Evolutionary conservation across 2,329 filamentous ascomycete genomes (phyloP), one percentile per base, ranked within the genome.

Genomic region (Xenoacremonium recifei): DNA sequence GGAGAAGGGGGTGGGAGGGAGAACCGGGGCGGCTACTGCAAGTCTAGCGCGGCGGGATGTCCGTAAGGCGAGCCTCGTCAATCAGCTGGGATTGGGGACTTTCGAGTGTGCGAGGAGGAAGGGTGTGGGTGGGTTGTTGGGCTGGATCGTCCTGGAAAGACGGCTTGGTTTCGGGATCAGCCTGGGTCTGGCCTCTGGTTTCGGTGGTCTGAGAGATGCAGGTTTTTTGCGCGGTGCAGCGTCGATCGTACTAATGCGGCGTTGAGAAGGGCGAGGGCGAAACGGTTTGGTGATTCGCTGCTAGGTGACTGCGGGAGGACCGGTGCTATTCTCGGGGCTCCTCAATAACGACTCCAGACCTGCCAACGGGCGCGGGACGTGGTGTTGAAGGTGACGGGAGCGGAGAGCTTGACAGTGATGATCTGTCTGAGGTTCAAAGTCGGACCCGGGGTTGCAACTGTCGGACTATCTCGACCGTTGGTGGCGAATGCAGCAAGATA

Each of bases 31-130:
- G 49, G 45, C 45, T 49, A 53, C 53, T 58, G 58, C 50, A 59
- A 44, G 45, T 39, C 49, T 60, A 60, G 58, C 50, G 58, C 43
- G 46, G 58, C 58, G 58, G 58, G 54, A 60, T 47, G 58, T 54
- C 58, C 55, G 55, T 49, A 55, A 53, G 50, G 45, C 49, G 35
- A 57, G 47, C 32, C 40, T 54, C 50, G 45, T 41, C 41, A 47
- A 39, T 47, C 32, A 44, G 40, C 31, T 49, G 29, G 15, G 21
- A 34, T 45, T 40, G 32, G 45, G 41, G n/a, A n/a, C n/a, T n/a
- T n/a, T n/a, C n/a, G n/a, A n/a, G n/a, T n/a, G 48, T 40, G 48
- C 31, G 49, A 31, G 44, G 12, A 42, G 39, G 43, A 50, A 47
- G 47, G 47, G 50, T 46, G 39, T 31, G 29, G 42, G 39, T 31